phyloP scores from a whole-genome alignment of 2,329 filamentous ascomycete species.

The Thermoascus crustaceus region DNA sequence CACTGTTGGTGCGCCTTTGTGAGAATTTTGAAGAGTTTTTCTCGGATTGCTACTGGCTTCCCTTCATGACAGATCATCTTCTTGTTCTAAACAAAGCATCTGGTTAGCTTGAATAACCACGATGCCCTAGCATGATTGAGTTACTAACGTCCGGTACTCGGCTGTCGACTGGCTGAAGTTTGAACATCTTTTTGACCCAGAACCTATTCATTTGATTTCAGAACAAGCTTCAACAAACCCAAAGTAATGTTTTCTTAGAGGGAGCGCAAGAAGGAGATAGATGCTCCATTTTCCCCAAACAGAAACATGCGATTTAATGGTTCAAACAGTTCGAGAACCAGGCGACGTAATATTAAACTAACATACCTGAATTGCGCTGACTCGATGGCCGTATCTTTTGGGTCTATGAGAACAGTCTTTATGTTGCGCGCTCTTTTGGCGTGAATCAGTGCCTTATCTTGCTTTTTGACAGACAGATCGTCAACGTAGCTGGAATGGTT shows the following conservation, averaged over 20 bases:
- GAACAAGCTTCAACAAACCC: conserved; percentile 3
- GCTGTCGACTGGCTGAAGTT: conserved; percentile 33
- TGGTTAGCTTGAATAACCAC: too few species aligned
- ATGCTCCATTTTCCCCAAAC: too few species aligned
- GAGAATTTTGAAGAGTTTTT: conserved; percentile 45
- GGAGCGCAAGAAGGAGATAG: too few species aligned
- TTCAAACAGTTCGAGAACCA: background rate
- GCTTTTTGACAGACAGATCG: conserved; percentile 43
- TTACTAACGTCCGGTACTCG: conserved; percentile 31
- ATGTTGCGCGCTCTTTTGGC: conserved; percentile 42
- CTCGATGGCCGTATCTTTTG: conserved; percentile 43
- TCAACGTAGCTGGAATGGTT: conserved; percentile 41
- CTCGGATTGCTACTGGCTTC: conserved; percentile 45
- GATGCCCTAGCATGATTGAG: background rate
- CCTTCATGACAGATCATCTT: conserved; percentile 43
- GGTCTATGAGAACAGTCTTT: conserved; percentile 38
- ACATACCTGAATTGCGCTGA: conserved; percentile 43
- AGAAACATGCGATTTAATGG: background rate
- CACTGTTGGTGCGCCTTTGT: conserved; percentile 44
- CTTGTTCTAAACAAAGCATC: conserved; percentile 19
- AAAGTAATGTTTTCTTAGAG: background rate
- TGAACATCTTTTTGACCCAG: conserved; percentile 49
- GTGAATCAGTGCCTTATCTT: conserved; percentile 45
- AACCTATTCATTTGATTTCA: conserved; percentile 27
- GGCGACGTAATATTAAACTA: conserved; percentile 1